phyloP scores from a whole-genome alignment of 129 eudicot genomes.

The Artemisia tridentata region DNA sequence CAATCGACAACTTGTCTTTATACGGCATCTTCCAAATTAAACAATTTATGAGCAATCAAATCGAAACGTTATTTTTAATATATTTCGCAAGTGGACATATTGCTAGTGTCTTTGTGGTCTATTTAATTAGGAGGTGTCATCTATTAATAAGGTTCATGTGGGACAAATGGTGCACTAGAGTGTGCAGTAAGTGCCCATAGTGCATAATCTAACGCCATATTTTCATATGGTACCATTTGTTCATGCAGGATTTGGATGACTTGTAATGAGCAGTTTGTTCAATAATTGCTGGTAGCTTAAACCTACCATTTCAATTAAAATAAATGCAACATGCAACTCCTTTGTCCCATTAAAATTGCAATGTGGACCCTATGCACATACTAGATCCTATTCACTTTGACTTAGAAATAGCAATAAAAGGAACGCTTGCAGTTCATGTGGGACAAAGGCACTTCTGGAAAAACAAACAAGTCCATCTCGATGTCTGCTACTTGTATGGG shows the following conservation, averaged over 20 bases:
- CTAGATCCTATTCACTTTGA: constrained; percentile 9
- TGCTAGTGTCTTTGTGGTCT: neutral
- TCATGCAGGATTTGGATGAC: neutral
- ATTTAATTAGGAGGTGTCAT: neutral
- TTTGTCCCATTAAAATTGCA: neutral
- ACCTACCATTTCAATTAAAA: neutral
- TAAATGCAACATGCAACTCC: neutral
- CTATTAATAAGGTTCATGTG: no score
- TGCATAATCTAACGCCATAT: no score
- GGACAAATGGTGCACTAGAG: no score
- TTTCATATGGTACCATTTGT: neutral
- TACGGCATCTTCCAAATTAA: no score
- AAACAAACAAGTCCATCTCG: constrained; percentile 12
- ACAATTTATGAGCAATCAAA: neutral
- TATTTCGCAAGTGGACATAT: neutral
- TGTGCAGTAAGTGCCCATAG: neutral
- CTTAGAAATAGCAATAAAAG: neutral
- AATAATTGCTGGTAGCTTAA: neutral
- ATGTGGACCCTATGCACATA: neutral
- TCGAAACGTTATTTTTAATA: neutral
- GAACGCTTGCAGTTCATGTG: neutral
- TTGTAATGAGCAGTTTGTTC: neutral
- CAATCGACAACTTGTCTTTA: neutral
- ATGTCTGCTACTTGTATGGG: constrained; percentile 5
- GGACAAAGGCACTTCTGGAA: neutral